Conservation (phyloP, 768 basidiomycete species). For the Naganishia onofrii region DNA sequence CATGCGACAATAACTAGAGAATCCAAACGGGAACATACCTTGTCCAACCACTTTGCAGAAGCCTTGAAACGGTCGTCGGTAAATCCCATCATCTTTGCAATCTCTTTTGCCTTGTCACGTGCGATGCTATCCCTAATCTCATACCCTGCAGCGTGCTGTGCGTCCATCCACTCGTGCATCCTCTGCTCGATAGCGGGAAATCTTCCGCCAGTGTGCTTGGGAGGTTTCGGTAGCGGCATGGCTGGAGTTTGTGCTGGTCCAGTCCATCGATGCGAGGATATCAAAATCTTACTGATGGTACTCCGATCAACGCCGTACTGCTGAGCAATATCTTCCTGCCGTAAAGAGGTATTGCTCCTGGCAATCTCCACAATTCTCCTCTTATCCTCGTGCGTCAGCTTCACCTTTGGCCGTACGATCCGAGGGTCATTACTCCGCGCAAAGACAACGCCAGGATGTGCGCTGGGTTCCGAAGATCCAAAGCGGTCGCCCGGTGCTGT, state of each 20-base stretch:
- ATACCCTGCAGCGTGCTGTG: conserved; percentile 41
- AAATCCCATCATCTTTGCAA: conserved; percentile 46
- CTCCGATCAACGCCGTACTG: conserved; percentile 48
- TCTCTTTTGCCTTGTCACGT: conserved; percentile 45
- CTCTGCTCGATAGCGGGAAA: conserved; percentile 49
- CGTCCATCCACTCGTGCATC: conserved; percentile 50
- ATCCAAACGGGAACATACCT: conserved; percentile 34
- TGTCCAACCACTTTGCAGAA: conserved; percentile 51
- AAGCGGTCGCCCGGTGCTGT: conserved; percentile 19
- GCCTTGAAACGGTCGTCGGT: conserved; percentile 49
- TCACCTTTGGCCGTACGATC: conserved; percentile 44
- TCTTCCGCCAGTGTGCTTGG: conserved; percentile 38
- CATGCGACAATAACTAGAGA: too few relatives aligned
- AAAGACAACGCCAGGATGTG: conserved; percentile 30
- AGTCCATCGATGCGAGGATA: conserved; percentile 47
- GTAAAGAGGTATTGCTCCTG: conserved; percentile 41
- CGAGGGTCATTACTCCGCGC: conserved; percentile 26
- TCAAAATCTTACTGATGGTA: conserved; percentile 50
- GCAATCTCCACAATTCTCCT: conserved; percentile 47
- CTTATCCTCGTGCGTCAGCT: conserved; percentile 51
- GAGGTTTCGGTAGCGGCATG: conserved; percentile 39
- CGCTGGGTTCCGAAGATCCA: background rate
- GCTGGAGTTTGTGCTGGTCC: conserved; percentile 41
- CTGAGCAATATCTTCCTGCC: conserved; percentile 51
- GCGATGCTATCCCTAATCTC: conserved; percentile 46